Conservation (phyloP, 2,329 filamentous ascomycete genomes). For the Aspergillus japonicus region DNA sequence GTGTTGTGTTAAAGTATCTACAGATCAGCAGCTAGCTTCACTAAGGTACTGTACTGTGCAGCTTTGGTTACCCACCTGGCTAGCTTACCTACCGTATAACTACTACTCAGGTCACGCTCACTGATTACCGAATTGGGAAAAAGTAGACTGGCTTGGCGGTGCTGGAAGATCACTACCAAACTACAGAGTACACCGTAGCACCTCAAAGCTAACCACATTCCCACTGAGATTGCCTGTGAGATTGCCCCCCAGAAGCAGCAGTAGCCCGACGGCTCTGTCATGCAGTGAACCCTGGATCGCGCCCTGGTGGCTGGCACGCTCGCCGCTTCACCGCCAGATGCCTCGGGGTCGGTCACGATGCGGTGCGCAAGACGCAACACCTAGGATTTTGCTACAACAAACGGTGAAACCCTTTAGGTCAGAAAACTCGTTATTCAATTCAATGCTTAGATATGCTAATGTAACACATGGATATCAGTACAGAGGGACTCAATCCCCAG, state of each 20-base stretch:
- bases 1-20: no score
- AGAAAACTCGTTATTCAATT: constrained; percentile 7
- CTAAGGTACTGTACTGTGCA: no score
- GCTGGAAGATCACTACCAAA: not conserved
- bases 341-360: not conserved
- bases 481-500: constrained; percentile 12
- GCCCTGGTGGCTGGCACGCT: not conserved
- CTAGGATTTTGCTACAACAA: not conserved
- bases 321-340: not conserved
- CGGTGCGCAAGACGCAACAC: not conserved
- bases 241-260: not conserved
- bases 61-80: no score
- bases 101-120: not conserved
- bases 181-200: not conserved
- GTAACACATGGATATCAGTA: constrained; percentile 27
- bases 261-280: not conserved
- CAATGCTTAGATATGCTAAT: constrained; percentile 22
- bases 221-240: not conserved
- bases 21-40: no score
- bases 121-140: not conserved
- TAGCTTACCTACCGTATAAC: not conserved
- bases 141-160: not conserved
- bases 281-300: not conserved
- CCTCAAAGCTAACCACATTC: not conserved
- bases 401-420: not conserved